These are phyloP conservation scores for Mycena belliarum DNA, from an alignment of 768 basidiomycete genomes.

Conservation along the genomic window DNA sequence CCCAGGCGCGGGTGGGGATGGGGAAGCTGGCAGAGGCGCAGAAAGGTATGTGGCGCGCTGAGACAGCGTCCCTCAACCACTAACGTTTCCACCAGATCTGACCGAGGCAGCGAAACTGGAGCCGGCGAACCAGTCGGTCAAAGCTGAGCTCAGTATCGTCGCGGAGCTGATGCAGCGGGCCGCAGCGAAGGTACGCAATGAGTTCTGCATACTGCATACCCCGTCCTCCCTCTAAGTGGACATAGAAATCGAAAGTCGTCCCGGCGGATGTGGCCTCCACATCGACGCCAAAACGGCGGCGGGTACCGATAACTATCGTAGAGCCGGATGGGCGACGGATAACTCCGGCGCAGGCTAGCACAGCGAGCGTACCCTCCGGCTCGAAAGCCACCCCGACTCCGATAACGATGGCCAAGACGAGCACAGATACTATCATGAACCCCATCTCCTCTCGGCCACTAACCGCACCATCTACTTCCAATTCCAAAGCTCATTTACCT, in stretches of 20 bases:
- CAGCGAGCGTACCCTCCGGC: neutral
- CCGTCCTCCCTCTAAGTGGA: neutral
- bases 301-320: constrained; percentile 45
- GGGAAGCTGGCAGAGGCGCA: constrained; percentile 59
- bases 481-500: neutral
- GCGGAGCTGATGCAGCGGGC: constrained; percentile 38
- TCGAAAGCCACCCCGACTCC: constrained; percentile 2
- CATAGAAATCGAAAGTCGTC: constrained; percentile 30
- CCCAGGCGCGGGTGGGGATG: constrained; percentile 65
- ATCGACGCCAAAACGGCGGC: constrained; percentile 48
- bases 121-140: constrained; percentile 61
- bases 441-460: constrained; percentile 41
- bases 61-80: neutral
- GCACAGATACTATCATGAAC: constrained; percentile 29
- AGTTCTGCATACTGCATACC: neutral
- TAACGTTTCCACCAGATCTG: constrained; percentile 54
- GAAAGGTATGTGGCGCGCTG: constrained; percentile 46
- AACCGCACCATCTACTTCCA: neutral
- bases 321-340: constrained; percentile 14
- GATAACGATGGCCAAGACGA: neutral
- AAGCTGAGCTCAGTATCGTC: constrained; percentile 61
- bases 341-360: constrained; percentile 9
- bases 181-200: constrained; percentile 31
- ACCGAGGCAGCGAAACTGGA: constrained; percentile 58
- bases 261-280: constrained; percentile 16